Percentiles rank a stretch among this genome's conserved stretches.
phyloP scores from a whole-genome alignment of 352 stramenopile genomes.

The Discostella stelligera region DNA sequence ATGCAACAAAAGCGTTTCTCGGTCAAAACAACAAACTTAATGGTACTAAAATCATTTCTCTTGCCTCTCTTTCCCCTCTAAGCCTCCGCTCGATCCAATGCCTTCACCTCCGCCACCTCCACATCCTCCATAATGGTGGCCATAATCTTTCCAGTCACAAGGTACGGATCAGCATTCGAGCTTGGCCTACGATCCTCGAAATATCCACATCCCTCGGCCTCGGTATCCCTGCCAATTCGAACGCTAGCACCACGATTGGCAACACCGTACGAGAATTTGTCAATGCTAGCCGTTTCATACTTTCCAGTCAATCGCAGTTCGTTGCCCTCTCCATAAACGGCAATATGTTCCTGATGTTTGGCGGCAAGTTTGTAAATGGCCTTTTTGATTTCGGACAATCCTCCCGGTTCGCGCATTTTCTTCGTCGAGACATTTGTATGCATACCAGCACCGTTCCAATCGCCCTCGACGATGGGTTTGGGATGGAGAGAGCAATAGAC shows the following conservation, averaged over 20 bases:
- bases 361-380: slow-evolving; percentile 96
- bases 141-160: slow-evolving; percentile 96
- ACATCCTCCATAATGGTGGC: slow-evolving; percentile 89
- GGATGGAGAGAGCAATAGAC: slow-evolving; percentile 96
- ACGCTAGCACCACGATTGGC: slow-evolving; percentile 94
- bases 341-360: slow-evolving; percentile 96
- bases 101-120: slow-evolving; percentile 70
- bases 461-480: slow-evolving; percentile 93
- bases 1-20: too few relatives aligned
- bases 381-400: slow-evolving; percentile 92
- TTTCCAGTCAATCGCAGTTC: slow-evolving; percentile 93
- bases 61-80: slow-evolving; percentile 35
- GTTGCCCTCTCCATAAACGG: slow-evolving; percentile 94
- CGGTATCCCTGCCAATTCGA: slow-evolving; percentile 88
- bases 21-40: too few relatives aligned
- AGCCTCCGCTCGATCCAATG: slow-evolving; percentile 63
- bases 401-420: slow-evolving; percentile 92
- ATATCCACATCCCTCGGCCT: slow-evolving; percentile 90
- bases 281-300: slow-evolving; percentile 95
- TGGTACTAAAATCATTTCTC: too few relatives aligned
- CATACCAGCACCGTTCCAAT: slow-evolving; percentile 96
- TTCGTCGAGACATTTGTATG: slow-evolving; percentile 96
- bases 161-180: slow-evolving; percentile 98
- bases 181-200: slow-evolving; percentile 95
- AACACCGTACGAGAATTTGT: slow-evolving; percentile 95